These are phyloP conservation scores for Bassia scoparia DNA, from an alignment of 148 eudicot genomes.

Conservation along the genomic window DNA sequence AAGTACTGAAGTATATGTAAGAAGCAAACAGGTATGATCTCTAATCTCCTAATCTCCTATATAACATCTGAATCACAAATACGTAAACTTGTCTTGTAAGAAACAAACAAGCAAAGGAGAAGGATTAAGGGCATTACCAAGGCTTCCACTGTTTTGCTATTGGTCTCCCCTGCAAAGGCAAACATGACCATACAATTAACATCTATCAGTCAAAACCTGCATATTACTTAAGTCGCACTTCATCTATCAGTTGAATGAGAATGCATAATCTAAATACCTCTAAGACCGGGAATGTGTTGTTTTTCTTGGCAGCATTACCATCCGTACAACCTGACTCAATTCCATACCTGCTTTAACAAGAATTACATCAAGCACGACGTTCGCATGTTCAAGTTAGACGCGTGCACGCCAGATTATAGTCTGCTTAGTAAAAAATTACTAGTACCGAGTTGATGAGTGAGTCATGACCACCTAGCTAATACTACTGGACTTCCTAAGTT, in stretches of 20 bases:
- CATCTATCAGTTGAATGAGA: no score
- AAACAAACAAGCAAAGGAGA: not conserved
- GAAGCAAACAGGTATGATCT: no score
- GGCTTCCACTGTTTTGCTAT: conserved; percentile 71
- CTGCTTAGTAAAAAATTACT: no score
- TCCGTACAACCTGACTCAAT: conserved; percentile 38
- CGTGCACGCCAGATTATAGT: not conserved
- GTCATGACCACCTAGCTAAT: no score
- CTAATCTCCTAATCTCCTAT: no score
- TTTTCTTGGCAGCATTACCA: conserved; percentile 34
- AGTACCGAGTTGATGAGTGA: no score
- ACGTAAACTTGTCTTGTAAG: not conserved
- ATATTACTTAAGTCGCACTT: no score
- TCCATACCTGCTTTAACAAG: conserved; percentile 38
- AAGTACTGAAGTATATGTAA: no score
- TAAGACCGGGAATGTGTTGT: conserved; percentile 48
- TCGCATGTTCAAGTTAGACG: not conserved
- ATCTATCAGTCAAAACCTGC: no score
- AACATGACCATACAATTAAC: no score
- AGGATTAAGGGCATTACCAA: no score
- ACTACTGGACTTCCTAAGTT: no score
- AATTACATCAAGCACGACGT: not conserved
- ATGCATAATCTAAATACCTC: conserved; percentile 51
- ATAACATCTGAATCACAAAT: not conserved
- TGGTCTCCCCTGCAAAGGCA: conserved; percentile 66